Percentiles rank a stretch among this genome's conserved stretches.
Conservation (phyloP, 179 eudicot species). For the Spinacia oleracea region DNA sequence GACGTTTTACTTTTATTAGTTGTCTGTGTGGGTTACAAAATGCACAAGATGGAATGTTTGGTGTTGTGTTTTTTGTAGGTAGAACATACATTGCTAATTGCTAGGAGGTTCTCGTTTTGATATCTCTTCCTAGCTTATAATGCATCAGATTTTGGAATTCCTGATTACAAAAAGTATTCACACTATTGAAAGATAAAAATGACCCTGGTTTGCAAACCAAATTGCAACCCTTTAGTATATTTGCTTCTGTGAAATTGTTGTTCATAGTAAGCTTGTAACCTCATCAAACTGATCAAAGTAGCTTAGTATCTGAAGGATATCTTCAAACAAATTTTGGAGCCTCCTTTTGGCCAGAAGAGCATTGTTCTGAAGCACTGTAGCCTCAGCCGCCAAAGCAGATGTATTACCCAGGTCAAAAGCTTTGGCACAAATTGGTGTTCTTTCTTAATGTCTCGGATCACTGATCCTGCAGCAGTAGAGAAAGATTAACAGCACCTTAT, state of each 20-base stretch:
- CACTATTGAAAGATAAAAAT: background rate
- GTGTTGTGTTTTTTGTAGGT: background rate
- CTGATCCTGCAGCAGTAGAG: background rate
- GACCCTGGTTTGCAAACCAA: background rate
- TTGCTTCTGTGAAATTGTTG: background rate
- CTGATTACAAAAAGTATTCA: background rate
- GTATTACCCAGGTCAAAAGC: background rate
- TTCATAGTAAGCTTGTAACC: too few species aligned
- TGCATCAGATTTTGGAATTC: background rate
- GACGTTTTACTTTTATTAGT: background rate
- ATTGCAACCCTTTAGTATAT: background rate
- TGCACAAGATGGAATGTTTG: background rate
- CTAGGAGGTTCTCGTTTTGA: background rate
- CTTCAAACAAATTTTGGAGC: background rate
- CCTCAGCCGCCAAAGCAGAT: background rate
- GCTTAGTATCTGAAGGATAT: background rate
- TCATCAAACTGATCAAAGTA: background rate
- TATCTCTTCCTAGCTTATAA: background rate
- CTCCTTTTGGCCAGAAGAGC: background rate
- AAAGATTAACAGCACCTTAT: background rate
- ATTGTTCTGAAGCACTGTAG: background rate
- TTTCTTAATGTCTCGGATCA: background rate
- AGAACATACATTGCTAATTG: background rate
- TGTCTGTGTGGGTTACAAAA: constrained; percentile 2
- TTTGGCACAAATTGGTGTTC: background rate